A percentile compares a stretch with the other conserved stretches of the same genome.
Conservation (phyloP, 2,329 filamentous ascomycete genomes). For the Rutstroemia sydowiana region DNA sequence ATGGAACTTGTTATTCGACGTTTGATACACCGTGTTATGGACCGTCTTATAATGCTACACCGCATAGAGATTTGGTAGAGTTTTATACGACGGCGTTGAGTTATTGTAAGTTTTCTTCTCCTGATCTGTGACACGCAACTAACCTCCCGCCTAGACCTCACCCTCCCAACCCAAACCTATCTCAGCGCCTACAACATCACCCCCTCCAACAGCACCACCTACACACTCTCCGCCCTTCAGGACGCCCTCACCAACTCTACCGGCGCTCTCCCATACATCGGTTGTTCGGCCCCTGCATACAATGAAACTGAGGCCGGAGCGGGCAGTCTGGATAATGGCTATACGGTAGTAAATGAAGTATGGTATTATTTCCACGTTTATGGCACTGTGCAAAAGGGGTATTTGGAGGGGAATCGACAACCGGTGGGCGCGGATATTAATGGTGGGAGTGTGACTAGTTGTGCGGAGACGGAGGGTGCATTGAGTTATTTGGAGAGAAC, state of each 20-base stretch:
- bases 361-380: slow-evolving; percentile 61
- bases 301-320: slow-evolving; percentile 52
- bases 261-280: slow-evolving; percentile 51
- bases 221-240: slow-evolving; percentile 47
- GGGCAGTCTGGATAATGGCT: slow-evolving; percentile 47
- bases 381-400: slow-evolving; percentile 43
- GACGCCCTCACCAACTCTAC: slow-evolving; percentile 41
- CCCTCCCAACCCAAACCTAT: slow-evolving; percentile 54
- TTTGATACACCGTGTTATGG: slow-evolving; percentile 61
- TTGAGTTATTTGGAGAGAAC: slow-evolving; percentile 48
- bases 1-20: slow-evolving; percentile 59
- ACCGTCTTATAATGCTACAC: slow-evolving; percentile 33
- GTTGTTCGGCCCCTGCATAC: slow-evolving; percentile 52
- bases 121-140: background rate
- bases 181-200: slow-evolving; percentile 45
- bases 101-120: too few relatives aligned
- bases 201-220: slow-evolving; percentile 51
- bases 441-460: slow-evolving; percentile 44
- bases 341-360: slow-evolving; percentile 51
- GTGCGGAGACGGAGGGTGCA: slow-evolving; percentile 45
- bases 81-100: too few relatives aligned
- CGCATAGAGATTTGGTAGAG: background rate
- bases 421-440: slow-evolving; percentile 33
- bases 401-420: background rate
- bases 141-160: slow-evolving; percentile 35